Evolutionary conservation across 768 basidiomycete species (phyloP).

Genomic region (Mycena alexandri): DNA sequence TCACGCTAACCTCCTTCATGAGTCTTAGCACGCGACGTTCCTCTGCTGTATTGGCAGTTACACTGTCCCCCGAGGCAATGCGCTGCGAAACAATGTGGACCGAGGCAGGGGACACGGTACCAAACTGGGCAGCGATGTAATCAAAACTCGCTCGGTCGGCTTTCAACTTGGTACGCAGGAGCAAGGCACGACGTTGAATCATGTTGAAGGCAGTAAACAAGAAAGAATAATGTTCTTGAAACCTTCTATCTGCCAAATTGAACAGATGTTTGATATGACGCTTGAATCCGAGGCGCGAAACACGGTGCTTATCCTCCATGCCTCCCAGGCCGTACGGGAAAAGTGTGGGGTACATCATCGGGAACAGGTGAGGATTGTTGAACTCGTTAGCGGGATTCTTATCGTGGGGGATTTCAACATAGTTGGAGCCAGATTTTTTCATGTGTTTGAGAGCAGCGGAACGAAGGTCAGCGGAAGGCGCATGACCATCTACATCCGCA

Average conservation of each 20-base stretch:
- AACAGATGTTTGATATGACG: constrained; percentile 25
- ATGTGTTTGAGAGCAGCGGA: neutral
- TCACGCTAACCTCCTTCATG: constrained; percentile 30
- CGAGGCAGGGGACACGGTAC: constrained; percentile 14
- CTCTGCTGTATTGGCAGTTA: constrained; percentile 9
- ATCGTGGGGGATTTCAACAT: constrained; percentile 28
- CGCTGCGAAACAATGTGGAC: constrained; percentile 29
- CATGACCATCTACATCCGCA: constrained; percentile 1
- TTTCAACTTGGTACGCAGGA: too few species aligned
- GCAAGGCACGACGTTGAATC: too few species aligned
- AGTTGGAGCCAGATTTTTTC: constrained; percentile 12
- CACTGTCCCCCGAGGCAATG: constrained; percentile 12
- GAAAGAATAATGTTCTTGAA: too few species aligned
- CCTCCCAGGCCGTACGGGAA: constrained; percentile 40
- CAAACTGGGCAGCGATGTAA: too few species aligned
- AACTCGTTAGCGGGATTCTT: constrained; percentile 28
- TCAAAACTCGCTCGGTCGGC: too few species aligned
- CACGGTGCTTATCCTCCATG: constrained; percentile 31
- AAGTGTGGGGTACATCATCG: constrained; percentile 38
- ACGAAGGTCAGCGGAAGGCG: neutral
- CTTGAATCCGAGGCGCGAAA: too few species aligned
- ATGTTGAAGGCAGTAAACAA: constrained; percentile 39
- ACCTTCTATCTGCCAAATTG: constrained; percentile 24
- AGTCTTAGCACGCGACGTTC: constrained; percentile 29
- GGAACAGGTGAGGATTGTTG: constrained; percentile 29